These are phyloP conservation scores for Rosellinia necatrix DNA, from an alignment of 2,329 filamentous ascomycete genomes.

Conservation along the genomic window DNA sequence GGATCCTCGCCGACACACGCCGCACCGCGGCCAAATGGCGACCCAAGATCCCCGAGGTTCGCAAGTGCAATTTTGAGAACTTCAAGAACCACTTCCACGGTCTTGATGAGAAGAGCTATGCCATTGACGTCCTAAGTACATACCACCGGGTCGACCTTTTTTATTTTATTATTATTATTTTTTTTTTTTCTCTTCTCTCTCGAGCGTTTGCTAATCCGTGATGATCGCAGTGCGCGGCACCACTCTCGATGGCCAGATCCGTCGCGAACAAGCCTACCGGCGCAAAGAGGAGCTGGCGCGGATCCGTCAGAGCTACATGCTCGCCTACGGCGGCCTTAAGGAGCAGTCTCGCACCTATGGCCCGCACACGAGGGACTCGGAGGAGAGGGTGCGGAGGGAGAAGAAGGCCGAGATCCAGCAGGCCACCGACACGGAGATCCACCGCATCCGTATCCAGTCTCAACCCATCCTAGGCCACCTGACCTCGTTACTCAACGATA, in stretches of 20 bases:
- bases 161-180: too few relatives aligned
- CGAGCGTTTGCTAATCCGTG: neutral
- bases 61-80: conserved; percentile 49
- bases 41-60: conserved; percentile 47
- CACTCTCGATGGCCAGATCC: conserved; percentile 45
- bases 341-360: conserved; percentile 16
- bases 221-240: conserved; percentile 35
- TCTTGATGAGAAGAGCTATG: conserved; percentile 44
- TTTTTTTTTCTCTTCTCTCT: too few relatives aligned
- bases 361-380: conserved; percentile 22
- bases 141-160: neutral
- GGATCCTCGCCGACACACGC: conserved; percentile 43
- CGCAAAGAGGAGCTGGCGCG: conserved; percentile 45
- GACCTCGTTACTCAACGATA: conserved; percentile 44
- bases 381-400: conserved; percentile 30
- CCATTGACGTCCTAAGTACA: conserved; percentile 45
- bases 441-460: conserved; percentile 48
- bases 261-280: conserved; percentile 45
- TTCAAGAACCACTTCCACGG: conserved; percentile 50
- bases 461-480: conserved; percentile 47
- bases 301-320: conserved; percentile 40
- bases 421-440: conserved; percentile 30
- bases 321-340: conserved; percentile 23
- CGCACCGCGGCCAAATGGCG: conserved; percentile 46
- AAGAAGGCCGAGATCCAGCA: conserved; percentile 29